phyloP scores from a whole-genome alignment of 495 filamentous ascomycete species.

The Lepraria neglecta region DNA sequence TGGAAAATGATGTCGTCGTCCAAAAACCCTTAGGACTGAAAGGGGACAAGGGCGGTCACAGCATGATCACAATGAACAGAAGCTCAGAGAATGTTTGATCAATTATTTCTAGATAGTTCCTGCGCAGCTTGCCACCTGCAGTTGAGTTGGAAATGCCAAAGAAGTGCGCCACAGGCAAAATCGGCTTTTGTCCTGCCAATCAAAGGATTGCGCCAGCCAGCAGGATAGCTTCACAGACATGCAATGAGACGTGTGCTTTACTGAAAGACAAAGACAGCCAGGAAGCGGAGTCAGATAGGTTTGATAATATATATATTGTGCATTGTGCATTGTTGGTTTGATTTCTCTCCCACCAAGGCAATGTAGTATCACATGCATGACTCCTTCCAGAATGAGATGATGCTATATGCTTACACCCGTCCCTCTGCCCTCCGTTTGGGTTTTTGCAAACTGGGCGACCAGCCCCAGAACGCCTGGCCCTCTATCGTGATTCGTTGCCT shows the following conservation, averaged over 20 bases:
- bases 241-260: neutral
- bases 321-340: too few relatives aligned
- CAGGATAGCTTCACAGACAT: too few relatives aligned
- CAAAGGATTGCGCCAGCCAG: too few relatives aligned
- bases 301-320: too few relatives aligned
- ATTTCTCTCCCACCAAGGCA: neutral
- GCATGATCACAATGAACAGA: neutral
- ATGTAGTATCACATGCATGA: conserved; percentile 17
- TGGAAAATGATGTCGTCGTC: conserved; percentile 6
- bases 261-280: neutral
- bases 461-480: conserved; percentile 71
- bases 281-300: too few relatives aligned
- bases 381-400: neutral
- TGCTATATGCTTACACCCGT: conserved; percentile 29
- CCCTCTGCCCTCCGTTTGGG: conserved; percentile 58
- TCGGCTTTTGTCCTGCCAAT: neutral
- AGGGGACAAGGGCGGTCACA: neutral
- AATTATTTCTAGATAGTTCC: neutral
- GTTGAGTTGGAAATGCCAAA: neutral
- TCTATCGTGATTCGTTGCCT: conserved; percentile 40
- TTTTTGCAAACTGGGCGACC: conserved; percentile 86
- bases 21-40: conserved; percentile 6
- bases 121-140: neutral
- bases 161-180: neutral
- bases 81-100: neutral